phyloP scores from a whole-genome alignment of 345 rosid genomes.

The Euphorbia peplus region DNA sequence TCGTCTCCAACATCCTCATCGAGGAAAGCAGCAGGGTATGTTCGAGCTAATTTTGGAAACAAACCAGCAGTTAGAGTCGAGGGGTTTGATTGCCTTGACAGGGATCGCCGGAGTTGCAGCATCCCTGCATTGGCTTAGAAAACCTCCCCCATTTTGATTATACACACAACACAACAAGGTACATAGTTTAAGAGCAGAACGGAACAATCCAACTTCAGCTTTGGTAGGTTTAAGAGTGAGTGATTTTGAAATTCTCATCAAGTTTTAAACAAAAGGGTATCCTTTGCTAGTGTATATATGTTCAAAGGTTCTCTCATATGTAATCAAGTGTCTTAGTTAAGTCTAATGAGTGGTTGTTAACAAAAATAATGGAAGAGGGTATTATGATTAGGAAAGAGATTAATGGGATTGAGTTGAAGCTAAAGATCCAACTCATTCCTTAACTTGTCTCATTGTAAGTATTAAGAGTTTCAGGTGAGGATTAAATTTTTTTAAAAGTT shows the following conservation, averaged over 20 bases:
- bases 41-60: slow-evolving; percentile 71
- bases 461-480: slow-evolving; percentile 11
- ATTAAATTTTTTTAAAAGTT: not conserved
- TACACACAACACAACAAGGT: slow-evolving; percentile 20
- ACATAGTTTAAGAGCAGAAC: slow-evolving; percentile 20
- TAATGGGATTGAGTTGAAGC: not conserved
- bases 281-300: slow-evolving; percentile 41
- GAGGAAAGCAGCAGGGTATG: slow-evolving; percentile 68
- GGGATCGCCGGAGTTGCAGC: slow-evolving; percentile 72
- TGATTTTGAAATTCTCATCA: slow-evolving; percentile 32
- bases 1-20: slow-evolving; percentile 51
- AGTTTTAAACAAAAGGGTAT: slow-evolving; percentile 4
- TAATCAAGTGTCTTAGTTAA: slow-evolving; percentile 19
- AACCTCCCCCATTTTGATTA: slow-evolving; percentile 13
- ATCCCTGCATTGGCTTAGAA: slow-evolving; percentile 73
- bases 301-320: slow-evolving; percentile 21
- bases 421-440: not conserved
- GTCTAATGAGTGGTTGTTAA: slow-evolving; percentile 21
- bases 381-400: slow-evolving; percentile 1
- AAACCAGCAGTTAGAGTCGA: slow-evolving; percentile 80
- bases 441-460: slow-evolving; percentile 13
- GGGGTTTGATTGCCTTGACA: slow-evolving; percentile 91
- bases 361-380: slow-evolving; percentile 25
- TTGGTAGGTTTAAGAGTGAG: slow-evolving; percentile 13
- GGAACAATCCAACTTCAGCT: not conserved